These are phyloP conservation scores for Saururus chinensis DNA, from an alignment of 164 flowering plant genomes.

Conservation along the genomic window DNA sequence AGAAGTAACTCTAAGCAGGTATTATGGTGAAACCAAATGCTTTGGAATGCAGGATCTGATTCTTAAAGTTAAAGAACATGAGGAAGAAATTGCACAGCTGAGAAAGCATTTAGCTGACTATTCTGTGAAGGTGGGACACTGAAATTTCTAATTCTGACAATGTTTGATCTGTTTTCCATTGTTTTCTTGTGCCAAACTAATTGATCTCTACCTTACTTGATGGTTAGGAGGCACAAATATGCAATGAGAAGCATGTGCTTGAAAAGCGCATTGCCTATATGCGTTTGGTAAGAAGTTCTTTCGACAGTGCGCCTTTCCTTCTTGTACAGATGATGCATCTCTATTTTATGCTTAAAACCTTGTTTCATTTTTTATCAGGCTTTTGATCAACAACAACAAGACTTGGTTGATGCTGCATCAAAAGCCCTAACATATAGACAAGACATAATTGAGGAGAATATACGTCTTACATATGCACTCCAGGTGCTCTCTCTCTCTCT, in stretches of 20 bases:
- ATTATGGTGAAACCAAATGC: no score
- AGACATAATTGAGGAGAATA: conserved; percentile 93
- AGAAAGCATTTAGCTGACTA: conserved; percentile 76
- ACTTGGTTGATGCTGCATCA: conserved; percentile 87
- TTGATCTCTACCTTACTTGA: background rate
- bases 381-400: conserved; percentile 98
- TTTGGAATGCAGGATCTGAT: conserved; percentile 33
- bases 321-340: conserved; percentile 34
- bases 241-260: conserved; percentile 72
- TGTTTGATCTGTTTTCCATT: background rate
- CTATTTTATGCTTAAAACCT: background rate
- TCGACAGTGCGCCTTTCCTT: background rate
- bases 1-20: no score
- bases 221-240: conserved; percentile 74
- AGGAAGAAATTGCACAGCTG: conserved; percentile 73
- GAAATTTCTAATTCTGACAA: background rate
- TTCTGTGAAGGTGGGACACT: conserved; percentile 37
- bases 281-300: conserved; percentile 61
- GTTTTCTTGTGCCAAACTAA: background rate
- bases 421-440: conserved; percentile 95
- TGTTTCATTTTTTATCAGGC: conserved; percentile 37
- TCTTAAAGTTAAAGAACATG: conserved; percentile 58
- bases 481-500: conserved; percentile 44
- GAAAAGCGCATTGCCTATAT: conserved; percentile 93
- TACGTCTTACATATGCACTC: conserved; percentile 76